Conservation (phyloP, 441 rosid genomes). For the Jatropha podagrica region DNA sequence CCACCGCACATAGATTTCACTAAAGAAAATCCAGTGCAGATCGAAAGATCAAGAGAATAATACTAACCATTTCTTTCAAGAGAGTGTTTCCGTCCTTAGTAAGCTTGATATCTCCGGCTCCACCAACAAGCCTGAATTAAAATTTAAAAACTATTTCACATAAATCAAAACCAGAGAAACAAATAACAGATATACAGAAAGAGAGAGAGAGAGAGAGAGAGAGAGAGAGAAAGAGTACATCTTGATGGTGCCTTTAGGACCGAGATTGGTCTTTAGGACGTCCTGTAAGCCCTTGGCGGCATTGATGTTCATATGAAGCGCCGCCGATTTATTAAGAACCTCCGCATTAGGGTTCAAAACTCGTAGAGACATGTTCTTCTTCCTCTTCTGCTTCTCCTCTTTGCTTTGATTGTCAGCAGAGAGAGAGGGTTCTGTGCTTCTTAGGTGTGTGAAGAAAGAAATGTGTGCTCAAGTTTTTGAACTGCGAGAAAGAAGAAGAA, state of each 20-base stretch:
- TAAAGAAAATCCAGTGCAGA: constrained; percentile 1
- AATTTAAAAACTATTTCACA: not conserved
- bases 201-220: not conserved
- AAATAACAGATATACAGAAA: too few relatives aligned
- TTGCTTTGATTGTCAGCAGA: not conserved
- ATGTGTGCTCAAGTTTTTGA: not conserved
- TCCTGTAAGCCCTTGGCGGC: constrained; percentile 97
- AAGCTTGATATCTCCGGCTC: constrained; percentile 94
- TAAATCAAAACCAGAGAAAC: not conserved
- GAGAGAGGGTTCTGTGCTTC: not conserved
- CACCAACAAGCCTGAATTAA: constrained; percentile 83
- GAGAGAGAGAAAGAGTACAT: constrained; percentile 41
- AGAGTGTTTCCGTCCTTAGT: constrained; percentile 97
- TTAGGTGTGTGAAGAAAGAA: not conserved
- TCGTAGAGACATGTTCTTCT: constrained; percentile 72
- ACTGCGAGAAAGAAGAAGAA: not conserved
- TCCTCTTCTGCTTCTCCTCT: constrained; percentile 29
- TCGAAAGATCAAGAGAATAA: not conserved
- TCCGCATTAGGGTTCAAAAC: constrained; percentile 97
- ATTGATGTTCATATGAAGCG: constrained; percentile 97
- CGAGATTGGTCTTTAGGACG: constrained; percentile 88
- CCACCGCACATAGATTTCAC: not conserved
- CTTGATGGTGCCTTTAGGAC: constrained; percentile 97
- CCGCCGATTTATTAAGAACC: constrained; percentile 96
- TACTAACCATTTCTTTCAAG: constrained; percentile 83